Evolutionary conservation across 2,329 filamentous ascomycete genomes (phyloP).

Genomic region (Penicillium concentricum): DNA sequence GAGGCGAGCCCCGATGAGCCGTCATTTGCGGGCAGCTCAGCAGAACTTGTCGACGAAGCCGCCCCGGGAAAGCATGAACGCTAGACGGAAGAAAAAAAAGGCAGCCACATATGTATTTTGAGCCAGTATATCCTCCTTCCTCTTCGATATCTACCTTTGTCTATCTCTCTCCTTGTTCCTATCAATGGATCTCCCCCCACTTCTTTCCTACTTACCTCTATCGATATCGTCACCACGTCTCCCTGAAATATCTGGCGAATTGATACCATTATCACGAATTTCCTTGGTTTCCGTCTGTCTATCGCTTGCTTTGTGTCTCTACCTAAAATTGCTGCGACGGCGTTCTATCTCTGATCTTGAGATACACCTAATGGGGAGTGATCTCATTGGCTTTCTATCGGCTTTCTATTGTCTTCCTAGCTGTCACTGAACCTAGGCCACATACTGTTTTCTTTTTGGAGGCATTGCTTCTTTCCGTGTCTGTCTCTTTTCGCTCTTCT

Average conservation of each 20-base stretch:
- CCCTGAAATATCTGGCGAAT: slow-evolving; percentile 8
- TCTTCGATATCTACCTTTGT: slow-evolving; percentile 4
- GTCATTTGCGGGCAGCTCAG: slow-evolving; percentile 43
- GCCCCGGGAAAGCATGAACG: slow-evolving; percentile 16
- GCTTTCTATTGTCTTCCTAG: background rate
- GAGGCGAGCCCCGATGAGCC: slow-evolving; percentile 39
- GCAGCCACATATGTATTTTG: background rate
- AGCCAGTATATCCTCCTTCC: slow-evolving; percentile 6
- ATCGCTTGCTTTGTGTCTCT: background rate
- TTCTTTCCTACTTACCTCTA: background rate
- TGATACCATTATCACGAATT: slow-evolving; percentile 23
- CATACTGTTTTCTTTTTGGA: background rate
- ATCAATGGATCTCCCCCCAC: background rate
- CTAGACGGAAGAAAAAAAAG: background rate
- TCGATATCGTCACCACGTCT: slow-evolving; percentile 1
- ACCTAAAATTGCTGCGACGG: slow-evolving; percentile 12
- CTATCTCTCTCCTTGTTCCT: background rate
- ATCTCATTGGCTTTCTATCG: slow-evolving; percentile 1
- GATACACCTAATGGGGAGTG: slow-evolving; percentile 8
- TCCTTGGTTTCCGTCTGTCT: slow-evolving; percentile 12
- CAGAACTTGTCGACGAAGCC: slow-evolving; percentile 45
- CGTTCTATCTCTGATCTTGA: slow-evolving; percentile 6
- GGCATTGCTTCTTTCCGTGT: background rate
- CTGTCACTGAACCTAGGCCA: background rate
- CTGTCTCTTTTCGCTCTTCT: background rate